Base-by-base conservation (phyloP, 2,329 filamentous ascomycete genomes). In the Chaetomiaceae sp. region DNA sequence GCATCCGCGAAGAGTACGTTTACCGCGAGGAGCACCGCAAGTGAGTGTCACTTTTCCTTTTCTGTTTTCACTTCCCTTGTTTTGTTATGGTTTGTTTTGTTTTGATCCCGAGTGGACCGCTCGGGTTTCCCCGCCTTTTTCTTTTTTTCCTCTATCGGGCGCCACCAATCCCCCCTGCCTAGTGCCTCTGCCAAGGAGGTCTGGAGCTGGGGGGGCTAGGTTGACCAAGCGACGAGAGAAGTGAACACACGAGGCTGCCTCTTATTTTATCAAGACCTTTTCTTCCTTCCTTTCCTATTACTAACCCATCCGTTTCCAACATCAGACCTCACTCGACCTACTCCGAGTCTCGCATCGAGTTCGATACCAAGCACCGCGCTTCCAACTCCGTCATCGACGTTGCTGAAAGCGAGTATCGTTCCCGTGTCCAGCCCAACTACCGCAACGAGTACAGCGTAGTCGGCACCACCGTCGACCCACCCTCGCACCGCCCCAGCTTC, bases 321-420 rank as follows among this genome's bases (percentile, higher is more conserved):
- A 56, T 57, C 62, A 73, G 67, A 64, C 73, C 71, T 65, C 66
- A 62, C 45, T 64, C 65, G 53, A 65, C 62, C 65, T 84, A 82
- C 75, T 74, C 78, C 66, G 81, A 86, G 70, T 78, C 81, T 70
- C 81, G 82, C 69, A 73, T 88, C 71, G 81, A 89, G 73, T 75
- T 84, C 67, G 78, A 87, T 70, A 66, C 65, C 60, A 76, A 76
- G 61, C 69, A 71, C 63, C 72, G 73, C 66, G 69, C 72, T 66
- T 69, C 75, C 64, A 66, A 66, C 63, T 76, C 71, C 62, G 72
- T 77, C 62, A 76, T 86, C 69, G 83, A 86, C 73, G 69, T 79
- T 62, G 80, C 80, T 67, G 83, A 86, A 73, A 80, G 79, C 72
- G 76, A 84, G 71, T 85, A 85, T 70, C 82, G 82, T 66, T 73